Conservation (phyloP, 2,329 filamentous ascomycete genomes). For the Penicillium sp. region DNA sequence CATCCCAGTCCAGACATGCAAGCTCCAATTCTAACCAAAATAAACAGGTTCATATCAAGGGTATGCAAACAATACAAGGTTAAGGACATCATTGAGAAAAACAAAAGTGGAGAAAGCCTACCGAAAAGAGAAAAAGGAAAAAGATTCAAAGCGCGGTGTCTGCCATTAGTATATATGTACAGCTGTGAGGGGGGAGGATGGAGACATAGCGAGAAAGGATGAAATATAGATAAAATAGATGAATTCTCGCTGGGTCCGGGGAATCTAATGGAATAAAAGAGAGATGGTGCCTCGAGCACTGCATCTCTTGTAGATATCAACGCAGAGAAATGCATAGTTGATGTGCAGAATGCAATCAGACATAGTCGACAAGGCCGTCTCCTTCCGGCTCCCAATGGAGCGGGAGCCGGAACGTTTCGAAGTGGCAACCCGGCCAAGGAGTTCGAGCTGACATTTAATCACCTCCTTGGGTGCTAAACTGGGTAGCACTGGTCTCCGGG, state of each 20-base stretch:
- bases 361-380: not conserved
- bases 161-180: slow-evolving; percentile 19
- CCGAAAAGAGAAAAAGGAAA: slow-evolving; percentile 1
- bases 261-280: slow-evolving; percentile 24
- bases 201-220: not conserved
- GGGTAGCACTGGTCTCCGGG: not conserved
- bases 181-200: slow-evolving; percentile 3
- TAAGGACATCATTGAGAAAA: slow-evolving; percentile 4
- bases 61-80: slow-evolving; percentile 19
- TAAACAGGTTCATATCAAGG: slow-evolving; percentile 18
- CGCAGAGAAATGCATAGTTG: slow-evolving; percentile 3
- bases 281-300: slow-evolving; percentile 11
- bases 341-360: slow-evolving; percentile 2
- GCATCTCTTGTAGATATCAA: slow-evolving; percentile 5
- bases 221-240: slow-evolving; percentile 3
- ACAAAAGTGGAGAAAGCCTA: slow-evolving; percentile 7
- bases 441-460: not conserved
- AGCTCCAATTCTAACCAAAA: slow-evolving; percentile 17
- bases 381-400: not conserved
- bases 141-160: not conserved
- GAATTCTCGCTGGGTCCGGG: slow-evolving; percentile 19
- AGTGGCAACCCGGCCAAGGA: not conserved
- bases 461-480: not conserved
- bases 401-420: not conserved
- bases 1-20: slow-evolving; percentile 5